These are phyloP conservation scores for Pharus latifolius DNA, from an alignment of 176 grass and related monocot genomes.

Conservation along the genomic window DNA sequence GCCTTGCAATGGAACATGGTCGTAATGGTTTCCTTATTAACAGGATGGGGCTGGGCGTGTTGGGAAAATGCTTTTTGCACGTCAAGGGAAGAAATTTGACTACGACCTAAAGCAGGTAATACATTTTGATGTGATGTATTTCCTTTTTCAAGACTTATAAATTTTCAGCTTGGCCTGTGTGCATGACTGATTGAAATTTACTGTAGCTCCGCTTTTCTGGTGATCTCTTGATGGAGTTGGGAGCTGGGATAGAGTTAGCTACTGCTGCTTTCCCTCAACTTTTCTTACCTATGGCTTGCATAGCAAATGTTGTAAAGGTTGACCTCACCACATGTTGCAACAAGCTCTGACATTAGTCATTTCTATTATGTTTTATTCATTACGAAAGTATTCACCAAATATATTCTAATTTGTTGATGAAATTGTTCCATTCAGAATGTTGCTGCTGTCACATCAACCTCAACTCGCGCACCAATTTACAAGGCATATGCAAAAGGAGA, in stretches of 20 bases:
- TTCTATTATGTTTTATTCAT: not conserved
- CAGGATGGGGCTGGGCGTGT: slow-evolving; percentile 96
- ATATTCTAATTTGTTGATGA: not conserved
- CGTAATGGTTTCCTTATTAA: slow-evolving; percentile 4
- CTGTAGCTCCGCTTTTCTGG: slow-evolving; percentile 80
- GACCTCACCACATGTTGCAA: not conserved
- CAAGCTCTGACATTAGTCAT: not conserved
- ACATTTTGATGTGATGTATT: not conserved
- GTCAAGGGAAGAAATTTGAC: slow-evolving; percentile 98
- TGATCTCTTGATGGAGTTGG: slow-evolving; percentile 79
- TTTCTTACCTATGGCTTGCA: slow-evolving; percentile 90
- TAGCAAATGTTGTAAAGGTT: slow-evolving; percentile 94
- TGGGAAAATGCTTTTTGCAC: slow-evolving; percentile 97
- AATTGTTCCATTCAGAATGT: slow-evolving; percentile 48
- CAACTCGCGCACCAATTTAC: slow-evolving; percentile 75
- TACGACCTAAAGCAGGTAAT: slow-evolving; percentile 94
- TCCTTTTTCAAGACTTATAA: not conserved
- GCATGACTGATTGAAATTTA: slow-evolving; percentile 15
- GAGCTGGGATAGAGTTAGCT: slow-evolving; percentile 81
- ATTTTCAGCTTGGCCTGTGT: not conserved
- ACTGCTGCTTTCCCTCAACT: slow-evolving; percentile 78
- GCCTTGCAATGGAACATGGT: too few species aligned
- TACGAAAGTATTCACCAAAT: slow-evolving; percentile 9
- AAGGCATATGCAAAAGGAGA: slow-evolving; percentile 87
- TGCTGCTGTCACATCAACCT: slow-evolving; percentile 85